A percentile compares a stretch with the other conserved stretches of the same genome.
These are phyloP conservation scores for Serendipita sp. DNA, from an alignment of 768 basidiomycete species.

Conservation along the genomic window DNA sequence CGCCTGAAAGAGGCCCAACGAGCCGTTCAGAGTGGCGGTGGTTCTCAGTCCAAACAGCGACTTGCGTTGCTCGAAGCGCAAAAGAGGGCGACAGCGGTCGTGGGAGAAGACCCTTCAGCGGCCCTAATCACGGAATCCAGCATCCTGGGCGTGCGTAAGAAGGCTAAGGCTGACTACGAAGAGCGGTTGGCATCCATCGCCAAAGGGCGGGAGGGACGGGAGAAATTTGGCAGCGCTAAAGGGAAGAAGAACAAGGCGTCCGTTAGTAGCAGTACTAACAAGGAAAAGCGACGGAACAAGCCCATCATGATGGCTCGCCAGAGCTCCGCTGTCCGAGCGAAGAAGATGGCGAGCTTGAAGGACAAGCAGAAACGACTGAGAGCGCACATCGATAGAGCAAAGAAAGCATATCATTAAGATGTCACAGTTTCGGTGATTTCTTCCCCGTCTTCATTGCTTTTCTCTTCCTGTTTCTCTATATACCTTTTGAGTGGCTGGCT, in stretches of 20 bases:
- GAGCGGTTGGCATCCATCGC: constrained; percentile 84
- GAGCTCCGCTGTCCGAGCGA: constrained; percentile 58
- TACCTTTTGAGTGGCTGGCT: no score
- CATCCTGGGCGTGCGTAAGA: constrained; percentile 88
- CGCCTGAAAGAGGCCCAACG: constrained; percentile 61
- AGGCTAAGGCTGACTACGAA: constrained; percentile 82
- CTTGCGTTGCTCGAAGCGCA: constrained; percentile 63
- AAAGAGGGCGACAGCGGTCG: constrained; percentile 31
- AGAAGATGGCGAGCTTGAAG: constrained; percentile 59
- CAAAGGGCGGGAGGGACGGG: constrained; percentile 86
- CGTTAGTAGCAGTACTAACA: constrained; percentile 78
- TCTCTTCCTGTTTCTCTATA: no score
- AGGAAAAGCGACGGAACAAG: constrained; percentile 86
- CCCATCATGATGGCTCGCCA: constrained; percentile 88
- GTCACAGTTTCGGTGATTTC: background rate
- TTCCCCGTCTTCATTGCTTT: no score
- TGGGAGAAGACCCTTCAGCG: constrained; percentile 29
- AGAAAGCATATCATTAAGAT: constrained; percentile 27
- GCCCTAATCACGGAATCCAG: constrained; percentile 76
- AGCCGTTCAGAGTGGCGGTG: constrained; percentile 53
- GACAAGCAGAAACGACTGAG: constrained; percentile 70
- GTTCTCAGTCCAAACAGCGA: constrained; percentile 70
- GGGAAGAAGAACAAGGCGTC: constrained; percentile 80
- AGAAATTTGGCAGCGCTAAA: constrained; percentile 79
- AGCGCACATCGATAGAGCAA: constrained; percentile 57